Base-by-base conservation (phyloP, 2,329 filamentous ascomycete genomes). In the Stachybotrys elegans region DNA sequence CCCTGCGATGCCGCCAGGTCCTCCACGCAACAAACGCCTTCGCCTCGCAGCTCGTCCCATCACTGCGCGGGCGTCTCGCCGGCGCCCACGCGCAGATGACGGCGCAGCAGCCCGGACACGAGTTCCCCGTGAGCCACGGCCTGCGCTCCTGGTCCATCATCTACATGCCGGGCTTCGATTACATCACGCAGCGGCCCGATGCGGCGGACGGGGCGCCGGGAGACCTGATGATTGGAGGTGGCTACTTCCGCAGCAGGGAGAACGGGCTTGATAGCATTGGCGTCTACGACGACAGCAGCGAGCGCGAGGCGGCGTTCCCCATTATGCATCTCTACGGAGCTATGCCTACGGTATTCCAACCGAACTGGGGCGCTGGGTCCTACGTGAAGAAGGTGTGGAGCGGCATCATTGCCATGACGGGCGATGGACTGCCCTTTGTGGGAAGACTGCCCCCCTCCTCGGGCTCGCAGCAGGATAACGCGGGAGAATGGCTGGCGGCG, bases 1-100 rank as follows among this genome's bases (percentile, higher is more conserved):
- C 34, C 0, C 63, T 81, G 25, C 56, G 53, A 4, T 65, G 75
- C 7, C 61, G 63, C 1, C 71, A 81, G 42, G 62, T 84, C 2
- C 65, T 83, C 3, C 75, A 83, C 49, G 75, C 75, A 7, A 83
- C 77, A 2, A 82, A 83, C 48, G 76, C 65, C 5, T 74, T 74
- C 49, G 66, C 73, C 0, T 57, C 69, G 0, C 69, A 78, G 41
- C 68, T 82, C 1, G 53, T 81, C 3, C 75, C 78, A 0, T 67
- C 63, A 0, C 60, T 81, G 2, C 61, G 66, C 4, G 66, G 67
- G 8, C 69, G 66, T 34, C 54, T 77, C n/a, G 67, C 70, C 0
- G 67, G 73, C 0, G 47, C 68, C 0, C 59, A 72, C 4, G 72
- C 62, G 5, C 71, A 75, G 44, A 78, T 79, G 73, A 69, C 71